Percentiles rank a stretch among this genome's conserved stretches.
Evolutionary conservation across 805 yeast species (phyloP).

Genomic region (Cyberlindnera nakhonratchasimensis): DNA sequence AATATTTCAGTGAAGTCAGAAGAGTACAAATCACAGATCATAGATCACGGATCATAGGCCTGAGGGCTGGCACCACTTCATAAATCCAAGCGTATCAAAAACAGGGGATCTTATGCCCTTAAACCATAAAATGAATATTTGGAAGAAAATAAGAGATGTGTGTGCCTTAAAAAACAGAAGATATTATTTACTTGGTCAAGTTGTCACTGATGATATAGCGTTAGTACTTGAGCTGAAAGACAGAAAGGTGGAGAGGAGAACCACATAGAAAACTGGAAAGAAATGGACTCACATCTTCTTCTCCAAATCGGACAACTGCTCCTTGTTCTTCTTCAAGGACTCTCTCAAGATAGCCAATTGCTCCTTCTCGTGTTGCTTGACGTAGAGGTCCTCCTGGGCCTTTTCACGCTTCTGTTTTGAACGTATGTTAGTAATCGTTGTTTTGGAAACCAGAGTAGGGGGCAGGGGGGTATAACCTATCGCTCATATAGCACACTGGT

Average conservation of each 20-base stretch:
- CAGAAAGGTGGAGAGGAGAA: neutral
- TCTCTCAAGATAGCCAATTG: constrained; percentile 74
- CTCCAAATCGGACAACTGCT: constrained; percentile 50
- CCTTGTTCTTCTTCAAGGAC: constrained; percentile 72
- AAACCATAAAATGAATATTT: too few species aligned
- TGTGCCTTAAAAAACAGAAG: neutral
- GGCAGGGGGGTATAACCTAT: neutral
- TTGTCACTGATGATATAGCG: constrained; percentile 4
- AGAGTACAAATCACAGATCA: too few species aligned
- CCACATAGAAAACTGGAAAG: neutral
- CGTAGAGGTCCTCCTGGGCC: constrained; percentile 83
- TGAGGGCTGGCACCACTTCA: too few species aligned
- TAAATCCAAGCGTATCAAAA: too few species aligned
- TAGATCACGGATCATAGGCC: too few species aligned
- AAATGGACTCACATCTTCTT: constrained; percentile 34
- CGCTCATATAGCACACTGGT: too few species aligned
- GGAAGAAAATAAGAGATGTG: too few species aligned
- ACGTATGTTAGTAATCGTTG: constrained; percentile 12
- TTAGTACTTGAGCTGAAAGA: constrained; percentile 3
- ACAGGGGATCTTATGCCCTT: too few species aligned
- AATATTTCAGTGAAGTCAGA: too few species aligned
- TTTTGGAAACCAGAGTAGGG: neutral
- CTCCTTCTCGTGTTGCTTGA: constrained; percentile 88
- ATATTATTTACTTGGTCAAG: constrained; percentile 13
- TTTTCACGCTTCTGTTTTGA: constrained; percentile 74